Percentiles rank a stretch among this genome's conserved stretches.
Evolutionary conservation across 768 basidiomycete genomes (phyloP).

Genomic region (Rhizopogon rudus): DNA sequence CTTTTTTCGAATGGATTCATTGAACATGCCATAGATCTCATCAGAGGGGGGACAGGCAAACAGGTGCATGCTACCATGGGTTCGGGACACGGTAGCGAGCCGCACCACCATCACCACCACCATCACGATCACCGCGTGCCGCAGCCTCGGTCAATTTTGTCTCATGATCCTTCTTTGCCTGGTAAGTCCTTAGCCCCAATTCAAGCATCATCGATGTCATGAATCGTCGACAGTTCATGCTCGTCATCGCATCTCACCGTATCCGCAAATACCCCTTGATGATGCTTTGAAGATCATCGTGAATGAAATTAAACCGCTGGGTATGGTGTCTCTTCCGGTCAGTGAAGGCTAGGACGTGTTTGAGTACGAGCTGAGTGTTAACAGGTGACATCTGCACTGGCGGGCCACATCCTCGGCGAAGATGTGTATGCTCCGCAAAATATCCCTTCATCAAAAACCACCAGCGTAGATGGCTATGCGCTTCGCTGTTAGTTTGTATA

Average conservation of each 20-base stretch:
- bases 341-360: constrained; percentile 9
- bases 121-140: constrained; percentile 42
- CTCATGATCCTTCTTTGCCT: constrained; percentile 65
- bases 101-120: constrained; percentile 34
- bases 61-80: constrained; percentile 51
- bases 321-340: constrained; percentile 38
- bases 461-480: constrained; percentile 89
- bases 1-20: constrained; percentile 56
- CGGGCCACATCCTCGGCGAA: constrained; percentile 70
- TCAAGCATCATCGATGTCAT: background rate
- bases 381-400: constrained; percentile 57
- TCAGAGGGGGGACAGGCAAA: constrained; percentile 62
- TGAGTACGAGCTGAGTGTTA: background rate
- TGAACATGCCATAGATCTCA: constrained; percentile 67
- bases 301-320: constrained; percentile 40
- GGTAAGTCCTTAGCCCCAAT: constrained; percentile 37
- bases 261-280: constrained; percentile 61
- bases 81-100: constrained; percentile 21
- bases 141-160: constrained; percentile 51
- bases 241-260: constrained; percentile 75
- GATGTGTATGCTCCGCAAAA: constrained; percentile 62
- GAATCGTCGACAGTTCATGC: constrained; percentile 44
- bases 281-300: constrained; percentile 58
- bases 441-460: constrained; percentile 61
- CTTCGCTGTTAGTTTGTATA: constrained; percentile 47